Evolutionary conservation across 2,329 filamentous ascomycete genomes (phyloP).

Genomic region (Mariannaea elegans): DNA sequence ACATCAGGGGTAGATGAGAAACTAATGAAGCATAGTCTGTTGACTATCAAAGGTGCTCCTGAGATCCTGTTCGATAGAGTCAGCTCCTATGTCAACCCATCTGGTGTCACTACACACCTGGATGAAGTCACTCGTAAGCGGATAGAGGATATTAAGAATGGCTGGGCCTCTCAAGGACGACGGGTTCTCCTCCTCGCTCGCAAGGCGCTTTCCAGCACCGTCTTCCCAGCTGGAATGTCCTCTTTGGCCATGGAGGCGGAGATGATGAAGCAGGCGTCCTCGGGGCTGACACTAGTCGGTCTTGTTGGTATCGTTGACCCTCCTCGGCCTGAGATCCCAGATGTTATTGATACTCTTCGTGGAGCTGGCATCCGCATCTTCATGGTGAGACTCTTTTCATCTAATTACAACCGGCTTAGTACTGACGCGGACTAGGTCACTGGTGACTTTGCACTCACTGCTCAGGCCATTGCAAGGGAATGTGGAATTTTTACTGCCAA

Average conservation of each 20-base stretch:
- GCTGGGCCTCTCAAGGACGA: constrained; percentile 74
- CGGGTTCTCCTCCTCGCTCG: constrained; percentile 73
- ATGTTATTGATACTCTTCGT: constrained; percentile 71
- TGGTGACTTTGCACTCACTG: constrained; percentile 80
- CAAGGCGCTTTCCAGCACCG: constrained; percentile 59
- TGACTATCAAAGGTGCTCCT: constrained; percentile 83
- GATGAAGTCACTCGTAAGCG: constrained; percentile 52
- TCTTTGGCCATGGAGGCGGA: constrained; percentile 60
- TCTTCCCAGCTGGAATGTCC: constrained; percentile 48
- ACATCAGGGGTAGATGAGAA: not conserved
- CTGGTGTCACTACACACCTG: constrained; percentile 63
- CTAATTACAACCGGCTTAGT: not conserved
- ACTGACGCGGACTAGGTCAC: constrained; percentile 61
- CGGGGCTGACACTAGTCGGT: constrained; percentile 74
- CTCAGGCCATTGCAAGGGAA: constrained; percentile 75
- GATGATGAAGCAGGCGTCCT: constrained; percentile 60
- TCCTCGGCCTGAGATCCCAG: constrained; percentile 75
- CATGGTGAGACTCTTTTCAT: constrained; percentile 62
- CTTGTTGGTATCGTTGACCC: constrained; percentile 83
- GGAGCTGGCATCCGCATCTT: constrained; percentile 78
- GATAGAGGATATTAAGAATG: constrained; percentile 70
- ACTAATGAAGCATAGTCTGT: constrained; percentile 49
- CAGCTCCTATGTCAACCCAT: constrained; percentile 61
- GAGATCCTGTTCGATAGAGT: constrained; percentile 76
- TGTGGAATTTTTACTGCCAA: constrained; percentile 74